Conservation (phyloP, 495 filamentous ascomycete genomes). For the Echria macrotheca region DNA sequence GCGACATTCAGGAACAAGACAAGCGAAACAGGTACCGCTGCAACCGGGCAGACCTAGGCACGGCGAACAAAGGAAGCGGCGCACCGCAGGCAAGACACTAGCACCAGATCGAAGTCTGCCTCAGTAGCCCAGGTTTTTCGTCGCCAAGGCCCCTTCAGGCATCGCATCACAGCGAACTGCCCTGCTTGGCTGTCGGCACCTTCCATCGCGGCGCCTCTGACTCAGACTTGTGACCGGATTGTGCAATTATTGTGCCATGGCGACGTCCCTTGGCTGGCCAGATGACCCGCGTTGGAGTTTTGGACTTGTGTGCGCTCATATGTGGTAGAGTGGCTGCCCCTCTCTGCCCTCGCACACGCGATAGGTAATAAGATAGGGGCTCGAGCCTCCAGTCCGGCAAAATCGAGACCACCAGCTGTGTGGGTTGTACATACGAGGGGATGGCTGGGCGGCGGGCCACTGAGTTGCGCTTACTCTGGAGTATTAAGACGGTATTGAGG, state of each 20-base stretch:
- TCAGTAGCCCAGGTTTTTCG: not conserved
- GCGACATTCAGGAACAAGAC: slow-evolving; percentile 11
- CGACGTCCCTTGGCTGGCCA: slow-evolving; percentile 8
- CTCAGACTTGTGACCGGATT: slow-evolving; percentile 16
- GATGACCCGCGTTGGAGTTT: slow-evolving; percentile 17
- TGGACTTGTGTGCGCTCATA: slow-evolving; percentile 8
- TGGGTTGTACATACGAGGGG: not conserved
- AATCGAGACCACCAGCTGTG: not conserved
- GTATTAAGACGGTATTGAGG: not conserved
- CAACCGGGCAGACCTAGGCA: slow-evolving; percentile 3
- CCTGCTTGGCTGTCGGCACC: too few species aligned
- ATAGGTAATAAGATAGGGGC: not conserved
- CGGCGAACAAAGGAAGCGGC: slow-evolving; percentile 5
- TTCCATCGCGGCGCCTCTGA: slow-evolving; percentile 8
- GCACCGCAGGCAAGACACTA: slow-evolving; percentile 1
- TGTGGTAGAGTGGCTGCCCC: slow-evolving; percentile 14
- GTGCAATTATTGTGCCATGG: slow-evolving; percentile 21
- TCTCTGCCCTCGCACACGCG: not conserved
- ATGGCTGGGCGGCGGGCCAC: not conserved
- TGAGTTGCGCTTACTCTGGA: too few species aligned
- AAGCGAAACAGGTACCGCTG: slow-evolving; percentile 14
- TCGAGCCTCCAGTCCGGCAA: not conserved
- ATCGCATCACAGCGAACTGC: too few species aligned
- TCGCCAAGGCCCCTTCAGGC: too few species aligned
- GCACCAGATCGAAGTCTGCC: not conserved